Evolutionary conservation across 2,329 filamentous ascomycete species (phyloP).

Genomic region (Exophiala oligosperma): DNA sequence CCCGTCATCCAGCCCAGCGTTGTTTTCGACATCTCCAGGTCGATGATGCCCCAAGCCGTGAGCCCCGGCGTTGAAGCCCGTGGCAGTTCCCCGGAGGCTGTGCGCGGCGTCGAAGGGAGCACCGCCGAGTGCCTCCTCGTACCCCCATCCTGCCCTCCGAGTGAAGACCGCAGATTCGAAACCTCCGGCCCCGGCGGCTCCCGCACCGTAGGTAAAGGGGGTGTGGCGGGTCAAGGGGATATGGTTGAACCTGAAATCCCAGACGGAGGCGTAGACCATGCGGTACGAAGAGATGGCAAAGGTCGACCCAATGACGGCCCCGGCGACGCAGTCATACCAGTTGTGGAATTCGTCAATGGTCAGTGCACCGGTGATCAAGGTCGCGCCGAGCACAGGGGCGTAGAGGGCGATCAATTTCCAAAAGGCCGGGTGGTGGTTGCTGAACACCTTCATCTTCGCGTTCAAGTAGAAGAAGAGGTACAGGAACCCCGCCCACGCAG

Average conservation of each 20-base stretch:
- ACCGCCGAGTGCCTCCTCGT: constrained; percentile 41
- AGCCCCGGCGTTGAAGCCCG: constrained; percentile 26
- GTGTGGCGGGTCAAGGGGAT: constrained; percentile 62
- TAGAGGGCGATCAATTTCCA: constrained; percentile 70
- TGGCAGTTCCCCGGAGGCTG: constrained; percentile 21
- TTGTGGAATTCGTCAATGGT: constrained; percentile 75
- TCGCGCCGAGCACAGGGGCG: constrained; percentile 66
- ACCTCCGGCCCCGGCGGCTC: constrained; percentile 39
- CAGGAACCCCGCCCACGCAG: constrained; percentile 52
- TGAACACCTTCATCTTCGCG: constrained; percentile 73
- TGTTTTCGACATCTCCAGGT: constrained; percentile 20
- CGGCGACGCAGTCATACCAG: constrained; percentile 72
- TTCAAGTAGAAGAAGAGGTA: constrained; percentile 74
- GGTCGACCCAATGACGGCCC: constrained; percentile 63
- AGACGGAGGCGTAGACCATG: constrained; percentile 67
- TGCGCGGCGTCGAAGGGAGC: constrained; percentile 44
- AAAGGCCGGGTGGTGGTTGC: constrained; percentile 70
- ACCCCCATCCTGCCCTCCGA: constrained; percentile 61
- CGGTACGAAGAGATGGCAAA: constrained; percentile 67
- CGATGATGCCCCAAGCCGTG: constrained; percentile 6
- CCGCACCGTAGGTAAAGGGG: constrained; percentile 54
- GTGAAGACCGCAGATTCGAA: constrained; percentile 60
- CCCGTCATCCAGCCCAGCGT: constrained; percentile 11
- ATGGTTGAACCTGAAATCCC: constrained; percentile 69
- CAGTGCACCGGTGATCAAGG: constrained; percentile 66